phyloP scores from a whole-genome alignment of 2,329 filamentous ascomycete genomes.

The Sphaerulina musiva region DNA sequence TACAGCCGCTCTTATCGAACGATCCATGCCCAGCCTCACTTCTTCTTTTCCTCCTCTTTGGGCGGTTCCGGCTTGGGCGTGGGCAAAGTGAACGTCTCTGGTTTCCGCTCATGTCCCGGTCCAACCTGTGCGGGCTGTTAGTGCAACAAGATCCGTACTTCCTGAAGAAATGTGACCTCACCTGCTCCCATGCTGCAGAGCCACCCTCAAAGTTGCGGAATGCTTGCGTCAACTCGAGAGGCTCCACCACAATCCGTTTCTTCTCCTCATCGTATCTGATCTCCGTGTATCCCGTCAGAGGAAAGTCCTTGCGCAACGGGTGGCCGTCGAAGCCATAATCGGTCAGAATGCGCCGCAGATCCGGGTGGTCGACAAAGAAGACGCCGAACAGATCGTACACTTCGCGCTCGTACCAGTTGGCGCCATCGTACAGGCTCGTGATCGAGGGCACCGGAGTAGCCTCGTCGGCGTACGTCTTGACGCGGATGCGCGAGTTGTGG shows the following conservation, averaged over 20 bases:
- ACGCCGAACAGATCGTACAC: conserved; percentile 97
- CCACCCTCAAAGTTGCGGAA: conserved; percentile 94
- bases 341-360: conserved; percentile 96
- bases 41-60: conserved; percentile 84
- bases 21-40: conserved; percentile 4
- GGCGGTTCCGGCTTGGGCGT: conserved; percentile 92
- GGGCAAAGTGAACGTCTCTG: conserved; percentile 85
- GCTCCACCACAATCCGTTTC: conserved; percentile 98
- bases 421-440: conserved; percentile 80
- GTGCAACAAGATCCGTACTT: not conserved
- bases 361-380: conserved; percentile 92
- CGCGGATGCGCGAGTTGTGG: conserved; percentile 91
- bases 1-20: conserved; percentile 6
- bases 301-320: conserved; percentile 95
- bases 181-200: conserved; percentile 34
- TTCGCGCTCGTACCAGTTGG: conserved; percentile 98
- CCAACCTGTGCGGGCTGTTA: conserved; percentile 50
- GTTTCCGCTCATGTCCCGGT: conserved; percentile 67
- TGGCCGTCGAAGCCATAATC: conserved; percentile 99
- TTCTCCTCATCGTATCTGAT: conserved; percentile 98
- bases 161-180: not conserved
- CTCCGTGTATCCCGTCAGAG: conserved; percentile 95
- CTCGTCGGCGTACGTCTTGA: conserved; percentile 99
- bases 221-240: conserved; percentile 92
- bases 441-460: conserved; percentile 86